Evolutionary conservation across 352 stramenopile species (phyloP), one percentile per base, ranked within the genome.

Genomic region (Salisapilia sapeloensis): DNA sequence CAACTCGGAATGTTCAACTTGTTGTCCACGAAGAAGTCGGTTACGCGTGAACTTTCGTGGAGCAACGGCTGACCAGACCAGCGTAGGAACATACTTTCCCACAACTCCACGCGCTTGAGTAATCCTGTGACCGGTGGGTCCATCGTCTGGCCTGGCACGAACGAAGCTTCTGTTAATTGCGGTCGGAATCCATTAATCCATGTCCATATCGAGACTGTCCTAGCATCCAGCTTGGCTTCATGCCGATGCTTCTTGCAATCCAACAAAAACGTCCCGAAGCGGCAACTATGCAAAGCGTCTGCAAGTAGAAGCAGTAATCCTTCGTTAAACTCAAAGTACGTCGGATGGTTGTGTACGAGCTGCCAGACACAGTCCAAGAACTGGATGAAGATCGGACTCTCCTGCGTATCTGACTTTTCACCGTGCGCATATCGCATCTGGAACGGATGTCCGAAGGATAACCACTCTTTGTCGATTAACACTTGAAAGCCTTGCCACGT

Each of bases 311-410:
- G 57, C 21, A 99, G 48, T 15, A 93, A 33, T 1, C 63, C 64
- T 42, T 93, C 74, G 46, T 97, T 99, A 58, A 98, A 99, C 67
- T 99, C 94, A 45, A 99, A 99, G 46, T 78, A 82, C 14, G 72
- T 81, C 8, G 96, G 95, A 41, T 91, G 97, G 33, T 96, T 74
- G 33, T 80, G 70, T 29, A 98, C 48, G 6, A 90, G 56, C 40
- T 90, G 74, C 44, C 54, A 75, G 4, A 90, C 61, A 26, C 70
- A 85, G 41, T 90, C 70, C 14, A 90, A 46, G 24, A 90, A 90
- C 48, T 90, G 72, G 26, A 83, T 63, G 41, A 90, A 86, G 31
- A 90, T 84, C 10, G 74, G 74, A 2, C 70, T 84, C 29, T 86
- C 69, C 37, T 90, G 70, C 7, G 62, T 71, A 34, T 83, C 65